phyloP scores from a whole-genome alignment of 2,329 filamentous ascomycete genomes.

The Claviceps paspali region DNA sequence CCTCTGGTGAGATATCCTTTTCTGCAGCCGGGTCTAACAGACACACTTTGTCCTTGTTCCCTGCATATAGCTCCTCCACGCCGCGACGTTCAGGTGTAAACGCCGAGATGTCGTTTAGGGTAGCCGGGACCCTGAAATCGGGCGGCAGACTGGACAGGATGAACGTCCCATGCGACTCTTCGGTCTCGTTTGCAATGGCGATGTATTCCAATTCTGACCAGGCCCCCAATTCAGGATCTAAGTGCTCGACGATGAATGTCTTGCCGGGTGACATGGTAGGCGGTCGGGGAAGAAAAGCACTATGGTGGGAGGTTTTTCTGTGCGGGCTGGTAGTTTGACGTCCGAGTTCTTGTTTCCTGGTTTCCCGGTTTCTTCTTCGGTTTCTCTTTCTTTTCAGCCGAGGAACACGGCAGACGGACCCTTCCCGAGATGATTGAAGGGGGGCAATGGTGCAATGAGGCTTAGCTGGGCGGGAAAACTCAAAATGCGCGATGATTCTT shows the following conservation, averaged over 20 bases:
- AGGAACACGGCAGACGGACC: too few relatives aligned
- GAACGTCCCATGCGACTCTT: constrained; percentile 51
- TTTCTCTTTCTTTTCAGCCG: too few relatives aligned
- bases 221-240: constrained; percentile 81
- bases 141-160: constrained; percentile 67
- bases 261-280: constrained; percentile 32
- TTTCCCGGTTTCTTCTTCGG: too few relatives aligned
- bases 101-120: constrained; percentile 38
- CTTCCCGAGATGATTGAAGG: too few relatives aligned
- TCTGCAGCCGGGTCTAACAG: constrained; percentile 75
- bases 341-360: too few relatives aligned
- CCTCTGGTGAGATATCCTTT: constrained; percentile 68
- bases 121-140: constrained; percentile 48
- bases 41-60: constrained; percentile 63
- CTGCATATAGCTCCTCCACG: constrained; percentile 69
- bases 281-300: background rate
- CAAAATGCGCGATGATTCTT: too few relatives aligned
- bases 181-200: constrained; percentile 70
- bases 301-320: too few relatives aligned
- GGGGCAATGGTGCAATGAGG: too few relatives aligned
- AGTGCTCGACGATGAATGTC: constrained; percentile 89
- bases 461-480: too few relatives aligned
- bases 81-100: constrained; percentile 60
- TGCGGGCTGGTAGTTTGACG: too few relatives aligned
- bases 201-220: constrained; percentile 94